Evolutionary conservation across 345 rosid species (phyloP).

Genomic region (Dipteronia dyeriana): DNA sequence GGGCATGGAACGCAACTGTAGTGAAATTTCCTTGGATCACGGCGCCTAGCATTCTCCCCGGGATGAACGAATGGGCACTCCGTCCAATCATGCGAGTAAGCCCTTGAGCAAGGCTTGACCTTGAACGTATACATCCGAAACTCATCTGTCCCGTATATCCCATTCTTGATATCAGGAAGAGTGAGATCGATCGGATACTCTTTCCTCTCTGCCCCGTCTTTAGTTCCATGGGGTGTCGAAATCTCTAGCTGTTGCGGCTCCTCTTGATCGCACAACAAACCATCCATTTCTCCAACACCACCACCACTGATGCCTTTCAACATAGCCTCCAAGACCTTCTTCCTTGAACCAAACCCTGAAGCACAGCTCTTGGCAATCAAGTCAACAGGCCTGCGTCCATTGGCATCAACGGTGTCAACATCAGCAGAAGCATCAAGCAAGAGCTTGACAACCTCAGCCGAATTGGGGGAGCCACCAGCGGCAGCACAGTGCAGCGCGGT

Average conservation of each 20-base stretch:
- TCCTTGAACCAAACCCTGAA: conserved; percentile 44
- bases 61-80: conserved; percentile 98
- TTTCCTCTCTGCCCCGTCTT: conserved; percentile 66
- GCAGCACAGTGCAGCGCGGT: conserved; percentile 88
- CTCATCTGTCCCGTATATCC: conserved; percentile 84
- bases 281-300: conserved; percentile 28
- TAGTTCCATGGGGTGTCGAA: conserved; percentile 36
- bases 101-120: conserved; percentile 93
- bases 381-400: conserved; percentile 62
- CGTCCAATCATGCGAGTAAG: conserved; percentile 96
- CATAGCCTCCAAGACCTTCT: conserved; percentile 55
- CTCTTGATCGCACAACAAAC: conserved; percentile 31
- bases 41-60: conserved; percentile 94
- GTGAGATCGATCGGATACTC: conserved; percentile 86
- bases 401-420: conserved; percentile 52
- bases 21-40: conserved; percentile 85
- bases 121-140: conserved; percentile 90
- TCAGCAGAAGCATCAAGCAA: conserved; percentile 71
- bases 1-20: conserved; percentile 98
- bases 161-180: conserved; percentile 83
- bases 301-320: conserved; percentile 38
- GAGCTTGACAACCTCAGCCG: conserved; percentile 61
- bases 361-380: conserved; percentile 42
- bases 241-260: conserved; percentile 37
- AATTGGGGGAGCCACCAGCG: conserved; percentile 58